Evolutionary conservation across 2,329 filamentous ascomycete genomes (phyloP), one percentile per base, ranked within the genome.

Genomic region (Lecanicillium sp.): DNA sequence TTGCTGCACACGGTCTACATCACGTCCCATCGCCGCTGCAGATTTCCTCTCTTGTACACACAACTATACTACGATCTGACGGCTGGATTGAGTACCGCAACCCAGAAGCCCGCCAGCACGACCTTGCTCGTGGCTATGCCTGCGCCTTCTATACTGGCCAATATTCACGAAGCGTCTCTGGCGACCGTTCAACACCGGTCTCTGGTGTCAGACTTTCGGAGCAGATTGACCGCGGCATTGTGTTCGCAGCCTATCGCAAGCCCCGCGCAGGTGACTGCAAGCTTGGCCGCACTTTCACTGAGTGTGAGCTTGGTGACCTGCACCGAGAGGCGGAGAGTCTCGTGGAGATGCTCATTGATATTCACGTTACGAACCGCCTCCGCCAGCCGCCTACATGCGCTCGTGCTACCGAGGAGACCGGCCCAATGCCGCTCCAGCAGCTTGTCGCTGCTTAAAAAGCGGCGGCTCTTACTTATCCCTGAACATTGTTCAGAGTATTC

Each of bases 231-330:
- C 63, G 69, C 22, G 73, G 72, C 33, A 69, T 77, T 41, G 66
- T 77, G 5, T 77, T 77, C 39, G 72, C 72, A 1, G 73, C 71
- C 0, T 77, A 76, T 46, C 63, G 71, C 17, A 68, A 69, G 44
- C 68, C 69, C 13, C 57, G 60, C 30, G 52, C 51, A 7, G 64
- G 63, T 17, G 59, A 59, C 13, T 53, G 50, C 20, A 56, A 58
- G 29, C 51, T 59, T 11, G 56, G 55, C 11, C 60, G 60, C 33
- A 57, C 53, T 40, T 58, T 58, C 22, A 49, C 43, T 17, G 51
- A 57, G 10, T 56, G 56, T 7, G 68, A 74, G 46, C 63, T 77
- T 3, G 61, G 61, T 8, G 58, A 59, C 14, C 56, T 77, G 8
- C 58, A 69, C 42, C 53, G 55, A 17, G 72, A 77, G 44, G 72